A percentile compares a stretch with the other conserved stretches of the same genome.
These are phyloP conservation scores for Psilocybe cubensis DNA, from an alignment of 768 basidiomycete genomes.

Conservation along the genomic window DNA sequence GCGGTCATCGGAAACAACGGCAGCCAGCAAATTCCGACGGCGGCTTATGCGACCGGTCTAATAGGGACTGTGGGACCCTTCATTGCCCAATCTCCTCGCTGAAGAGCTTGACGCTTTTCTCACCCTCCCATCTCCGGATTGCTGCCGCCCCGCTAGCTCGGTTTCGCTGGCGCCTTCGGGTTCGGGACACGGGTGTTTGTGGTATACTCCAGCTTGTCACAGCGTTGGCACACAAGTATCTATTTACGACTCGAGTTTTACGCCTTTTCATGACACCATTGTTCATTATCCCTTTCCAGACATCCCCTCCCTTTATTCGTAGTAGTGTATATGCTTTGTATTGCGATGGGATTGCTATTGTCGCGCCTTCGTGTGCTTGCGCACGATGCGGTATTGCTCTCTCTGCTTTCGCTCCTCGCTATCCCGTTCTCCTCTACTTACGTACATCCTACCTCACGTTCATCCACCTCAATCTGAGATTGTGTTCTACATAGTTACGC, in stretches of 20 bases:
- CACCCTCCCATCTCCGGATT: slow-evolving; percentile 8
- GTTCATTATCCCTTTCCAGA: slow-evolving; percentile 9
- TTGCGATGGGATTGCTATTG: not conserved
- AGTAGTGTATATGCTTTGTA: slow-evolving; percentile 6
- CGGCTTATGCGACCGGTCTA: slow-evolving; percentile 3
- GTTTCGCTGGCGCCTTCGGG: slow-evolving; percentile 15
- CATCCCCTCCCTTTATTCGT: slow-evolving; percentile 3
- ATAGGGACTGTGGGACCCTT: slow-evolving; percentile 12
- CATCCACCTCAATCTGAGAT: slow-evolving; percentile 32
- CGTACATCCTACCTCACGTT: slow-evolving; percentile 20
- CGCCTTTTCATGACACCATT: slow-evolving; percentile 9
- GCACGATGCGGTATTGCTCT: slow-evolving; percentile 9
- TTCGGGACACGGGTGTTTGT: slow-evolving; percentile 13
- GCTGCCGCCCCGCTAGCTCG: slow-evolving; percentile 23
- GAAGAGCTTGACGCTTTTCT: slow-evolving; percentile 26
- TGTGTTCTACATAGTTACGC: slow-evolving; percentile 39
- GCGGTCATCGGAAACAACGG: slow-evolving; percentile 14
- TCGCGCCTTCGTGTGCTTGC: slow-evolving; percentile 19
- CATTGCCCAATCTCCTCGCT: slow-evolving; percentile 10
- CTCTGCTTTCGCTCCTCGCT: slow-evolving; percentile 8
- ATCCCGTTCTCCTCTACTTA: slow-evolving; percentile 17
- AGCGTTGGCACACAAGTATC: not conserved
- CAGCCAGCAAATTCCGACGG: not conserved
- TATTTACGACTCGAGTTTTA: slow-evolving; percentile 10
- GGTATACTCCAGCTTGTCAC: slow-evolving; percentile 1